phyloP scores from a whole-genome alignment of 345 rosid genomes.

The Eucalyptus brandiana region DNA sequence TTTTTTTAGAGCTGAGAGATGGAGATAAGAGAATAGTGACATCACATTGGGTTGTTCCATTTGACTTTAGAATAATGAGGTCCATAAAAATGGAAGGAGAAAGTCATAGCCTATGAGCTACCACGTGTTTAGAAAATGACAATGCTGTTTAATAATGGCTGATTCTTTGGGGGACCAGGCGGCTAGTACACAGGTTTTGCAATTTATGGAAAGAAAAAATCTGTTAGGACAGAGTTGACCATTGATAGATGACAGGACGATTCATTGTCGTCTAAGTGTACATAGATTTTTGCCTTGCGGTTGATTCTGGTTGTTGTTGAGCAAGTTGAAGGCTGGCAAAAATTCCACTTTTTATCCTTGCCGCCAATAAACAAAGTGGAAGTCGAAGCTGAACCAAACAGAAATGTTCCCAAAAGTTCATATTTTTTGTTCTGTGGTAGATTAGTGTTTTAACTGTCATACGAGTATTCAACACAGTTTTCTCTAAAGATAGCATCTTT shows the following conservation, averaged over 20 bases:
- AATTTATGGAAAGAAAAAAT: not conserved
- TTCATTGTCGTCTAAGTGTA: not conserved
- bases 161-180: not conserved
- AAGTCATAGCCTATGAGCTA: not conserved
- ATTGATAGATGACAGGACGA: not conserved
- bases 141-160: not conserved
- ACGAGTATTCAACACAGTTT: not conserved
- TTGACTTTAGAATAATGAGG: not conserved
- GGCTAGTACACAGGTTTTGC: not conserved
- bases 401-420: not conserved
- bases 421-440: accelerated
- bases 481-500: not conserved
- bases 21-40: not conserved
- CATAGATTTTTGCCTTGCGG: not conserved
- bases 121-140: not conserved
- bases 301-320: not conserved
- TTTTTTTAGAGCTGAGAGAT: not conserved
- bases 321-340: not conserved
- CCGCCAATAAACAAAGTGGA: not conserved
- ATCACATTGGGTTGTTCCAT: not conserved
- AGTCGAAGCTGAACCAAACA: not conserved
- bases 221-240: not conserved
- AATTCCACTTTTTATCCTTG: not conserved
- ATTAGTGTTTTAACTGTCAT: not conserved
- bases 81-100: not conserved